A percentile compares a stretch with the other conserved stretches of the same genome.
Conservation (phyloP, 208 protist species). For the Angomonas deanei region DNA sequence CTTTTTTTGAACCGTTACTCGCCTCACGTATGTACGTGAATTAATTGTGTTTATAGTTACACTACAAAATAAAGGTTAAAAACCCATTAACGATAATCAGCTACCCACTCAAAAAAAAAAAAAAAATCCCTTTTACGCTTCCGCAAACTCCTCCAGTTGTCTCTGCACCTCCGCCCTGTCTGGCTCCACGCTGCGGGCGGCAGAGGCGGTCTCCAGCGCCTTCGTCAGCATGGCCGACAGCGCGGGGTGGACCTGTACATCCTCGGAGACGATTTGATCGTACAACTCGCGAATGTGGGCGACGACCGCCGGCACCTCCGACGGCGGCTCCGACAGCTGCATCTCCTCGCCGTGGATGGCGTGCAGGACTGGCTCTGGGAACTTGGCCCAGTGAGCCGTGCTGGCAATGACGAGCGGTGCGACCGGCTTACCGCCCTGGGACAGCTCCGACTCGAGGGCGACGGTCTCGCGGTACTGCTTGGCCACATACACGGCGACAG, state of each 20-base stretch:
- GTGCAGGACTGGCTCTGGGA: constrained; percentile 68
- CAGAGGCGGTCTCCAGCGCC: constrained; percentile 14
- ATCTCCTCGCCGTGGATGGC: constrained; percentile 51
- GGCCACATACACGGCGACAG: constrained; percentile 73
- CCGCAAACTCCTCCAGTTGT: constrained; percentile 36
- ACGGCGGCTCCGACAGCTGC: constrained; percentile 4
- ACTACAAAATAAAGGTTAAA: too few species aligned
- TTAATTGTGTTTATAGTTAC: too few species aligned
- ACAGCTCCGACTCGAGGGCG: constrained; percentile 17
- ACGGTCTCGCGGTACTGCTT: constrained; percentile 41
- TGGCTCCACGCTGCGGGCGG: constrained; percentile 23
- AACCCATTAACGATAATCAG: too few species aligned
- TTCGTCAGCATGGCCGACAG: constrained; percentile 26
- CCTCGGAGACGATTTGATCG: constrained; percentile 13
- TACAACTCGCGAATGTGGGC: constrained; percentile 23
- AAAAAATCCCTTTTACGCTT: neutral
- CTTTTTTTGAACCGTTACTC: too few species aligned
- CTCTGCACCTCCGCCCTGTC: constrained; percentile 21
- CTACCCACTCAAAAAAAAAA: too few species aligned
- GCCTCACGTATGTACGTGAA: too few species aligned
- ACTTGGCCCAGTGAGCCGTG: constrained; percentile 88
- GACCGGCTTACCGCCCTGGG: constrained; percentile 11
- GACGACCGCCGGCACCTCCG: neutral
- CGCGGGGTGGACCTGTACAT: constrained; percentile 35
- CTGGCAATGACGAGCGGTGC: constrained; percentile 61